Base-by-base conservation (phyloP, 2,329 filamentous ascomycete species). In the Orbilia ellipsospora region DNA sequence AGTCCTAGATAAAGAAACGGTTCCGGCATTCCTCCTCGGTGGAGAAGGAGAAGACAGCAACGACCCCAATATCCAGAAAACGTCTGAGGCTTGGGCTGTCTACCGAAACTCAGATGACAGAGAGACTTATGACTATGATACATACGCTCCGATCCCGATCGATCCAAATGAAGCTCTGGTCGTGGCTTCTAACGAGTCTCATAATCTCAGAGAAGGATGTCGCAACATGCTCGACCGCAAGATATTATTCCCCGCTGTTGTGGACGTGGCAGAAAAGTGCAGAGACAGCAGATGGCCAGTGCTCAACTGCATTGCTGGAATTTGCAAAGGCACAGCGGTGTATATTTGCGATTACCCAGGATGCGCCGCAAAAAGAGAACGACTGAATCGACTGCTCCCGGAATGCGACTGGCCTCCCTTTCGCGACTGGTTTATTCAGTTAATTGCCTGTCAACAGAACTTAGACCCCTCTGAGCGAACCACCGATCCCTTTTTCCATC, bases 361-460 rank as follows among this genome's bases (percentile, higher is more conserved):
- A 18, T 69, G 56, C 18, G 20, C 48, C 16, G 10, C 10, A 23
- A 61, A 61, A 13, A 20, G 16, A n/a, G 6, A 56, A 10, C 7
- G 40, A n/a, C n/a, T 69, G 2, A 23, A 40, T 36, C n/a, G 5
- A 3, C 20, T 56, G 10, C 18, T 62, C 28, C 65, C 65, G 42
- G 36, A 61, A 36, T 61, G 23, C 56, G 36, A 54, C 16, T 69
- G 65, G 65, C 6, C n/a, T 15, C 15, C 65, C 15, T 69, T 55
- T 28, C 56, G 56, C 12, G 56, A 69, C 1, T 62, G 65, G 65
- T 12, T 69, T 1, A 13, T 69, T 13, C 65, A 69, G 16, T 3
- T 62, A 6, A 50, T 69, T 15, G 20, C 65, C 4, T 69, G 65
- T 26, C 65, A 69, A 15, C 50, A 26, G 40, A 16, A 15, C 42